Evolutionary conservation across 2,329 filamentous ascomycete genomes (phyloP).

Genomic region (Alternaria gaisen): DNA sequence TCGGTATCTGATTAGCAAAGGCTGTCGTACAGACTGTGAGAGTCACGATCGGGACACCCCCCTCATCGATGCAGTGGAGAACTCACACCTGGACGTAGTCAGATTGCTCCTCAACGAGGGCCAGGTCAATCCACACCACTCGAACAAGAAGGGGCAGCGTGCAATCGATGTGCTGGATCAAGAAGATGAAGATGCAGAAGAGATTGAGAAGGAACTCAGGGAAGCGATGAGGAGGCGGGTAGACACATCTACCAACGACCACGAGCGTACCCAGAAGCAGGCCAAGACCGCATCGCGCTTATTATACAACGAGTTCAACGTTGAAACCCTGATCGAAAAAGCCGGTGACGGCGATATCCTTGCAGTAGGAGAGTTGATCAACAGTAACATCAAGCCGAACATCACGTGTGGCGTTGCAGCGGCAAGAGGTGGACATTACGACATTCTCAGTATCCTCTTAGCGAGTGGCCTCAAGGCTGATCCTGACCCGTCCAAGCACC

Average conservation of each 20-base stretch:
- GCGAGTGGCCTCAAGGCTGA: conserved; percentile 57
- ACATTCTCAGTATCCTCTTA: conserved; percentile 78
- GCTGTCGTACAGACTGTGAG: conserved; percentile 83
- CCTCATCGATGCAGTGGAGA: conserved; percentile 94
- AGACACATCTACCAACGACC: conserved; percentile 60
- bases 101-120: conserved; percentile 83
- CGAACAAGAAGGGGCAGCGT: conserved; percentile 91
- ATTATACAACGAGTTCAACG: conserved; percentile 60
- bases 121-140: conserved; percentile 83
- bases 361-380: conserved; percentile 59
- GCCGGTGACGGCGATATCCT: conserved; percentile 59
- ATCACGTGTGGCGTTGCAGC: conserved; percentile 89
- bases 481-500: conserved; percentile 77
- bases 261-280: conserved; percentile 35
- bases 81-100: conserved; percentile 89
- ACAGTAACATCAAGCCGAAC: conserved; percentile 67
- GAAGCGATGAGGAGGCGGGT: conserved; percentile 60
- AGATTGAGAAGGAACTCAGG: conserved; percentile 78
- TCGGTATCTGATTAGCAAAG: conserved; percentile 81
- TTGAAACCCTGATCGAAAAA: conserved; percentile 59
- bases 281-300: conserved; percentile 54
- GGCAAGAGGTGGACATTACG: conserved; percentile 88
- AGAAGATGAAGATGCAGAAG: conserved; percentile 78
- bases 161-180: conserved; percentile 83
- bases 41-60: conserved; percentile 84